Base-by-base conservation (phyloP, 2,329 filamentous ascomycete genomes). In the Spiromastix sp. region DNA sequence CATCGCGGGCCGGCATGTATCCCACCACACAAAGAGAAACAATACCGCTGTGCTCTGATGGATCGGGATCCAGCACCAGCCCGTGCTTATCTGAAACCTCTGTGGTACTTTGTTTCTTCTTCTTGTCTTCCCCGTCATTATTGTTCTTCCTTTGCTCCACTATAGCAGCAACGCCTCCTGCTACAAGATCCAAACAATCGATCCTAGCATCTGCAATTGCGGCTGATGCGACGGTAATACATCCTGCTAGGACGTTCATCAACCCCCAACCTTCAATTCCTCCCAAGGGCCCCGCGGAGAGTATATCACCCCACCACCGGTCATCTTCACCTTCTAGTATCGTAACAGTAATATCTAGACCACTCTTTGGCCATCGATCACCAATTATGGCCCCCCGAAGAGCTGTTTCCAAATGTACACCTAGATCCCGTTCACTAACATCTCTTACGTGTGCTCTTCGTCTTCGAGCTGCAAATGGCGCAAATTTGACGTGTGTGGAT, bases 341-440 rank as follows among this genome's bases (percentile, higher is more conserved):
- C 0, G 86, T 95, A 32, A 98, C 77, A 12, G 94, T 80, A 26
- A 98, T 79, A 55, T 98, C 91, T n/a, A 94, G 79, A 29, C 85
- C 87, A 56, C 85, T 94, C 68, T 98, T 98, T n/a, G 91, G 91
- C 85, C 89, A 98, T 39, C 89, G 72, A 55, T 95, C 87, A 10
- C 85, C 86, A 52, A 96, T 89, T 33, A 96, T 78, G 5, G 85
- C 83, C 1, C 89, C 89, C 21, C 86, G 75, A 33, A 98, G 68
- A 17, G 91, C 87, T 11, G 85, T 89, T 59, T 96, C 87, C 3
- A 98, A 67, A 56, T 96, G 89, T 8, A 87, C 81, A 9, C 85
- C 85, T 2, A 98, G 70, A 54, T 98, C 91, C 33, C 87, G 75
- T 63, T 98, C 91, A 42, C 73, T 80, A 11, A 80, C 71, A 56